phyloP scores from a whole-genome alignment of 352 stramenopile genomes.

The Pythium inflatum region DNA sequence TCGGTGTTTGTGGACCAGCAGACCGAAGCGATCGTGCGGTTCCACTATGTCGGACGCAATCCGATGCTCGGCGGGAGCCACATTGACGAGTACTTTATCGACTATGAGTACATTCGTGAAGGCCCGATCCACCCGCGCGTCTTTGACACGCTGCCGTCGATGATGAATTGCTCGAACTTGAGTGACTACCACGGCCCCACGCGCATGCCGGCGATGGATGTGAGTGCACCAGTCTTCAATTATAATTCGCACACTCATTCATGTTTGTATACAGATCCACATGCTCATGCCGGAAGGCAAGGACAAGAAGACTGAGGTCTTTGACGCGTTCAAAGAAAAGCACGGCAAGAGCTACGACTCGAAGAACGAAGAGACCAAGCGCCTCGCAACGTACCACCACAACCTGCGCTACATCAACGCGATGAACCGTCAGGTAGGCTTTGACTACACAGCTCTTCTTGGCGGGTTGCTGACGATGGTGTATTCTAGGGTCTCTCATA shows the following conservation, averaged over 20 bases:
- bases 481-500: constrained; percentile 68
- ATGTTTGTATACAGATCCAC: constrained; percentile 62
- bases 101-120: constrained; percentile 88
- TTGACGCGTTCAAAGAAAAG: constrained; percentile 64
- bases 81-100: constrained; percentile 90
- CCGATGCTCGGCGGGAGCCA: constrained; percentile 84
- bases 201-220: constrained; percentile 63
- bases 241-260: no score
- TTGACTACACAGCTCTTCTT: background rate
- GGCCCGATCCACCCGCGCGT: constrained; percentile 67
- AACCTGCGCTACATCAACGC: constrained; percentile 87
- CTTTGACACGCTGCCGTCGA: constrained; percentile 66
- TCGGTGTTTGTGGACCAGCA: constrained; percentile 84
- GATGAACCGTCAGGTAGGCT: constrained; percentile 75
- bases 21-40: constrained; percentile 76
- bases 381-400: constrained; percentile 74
- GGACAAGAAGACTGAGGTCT: constrained; percentile 56
- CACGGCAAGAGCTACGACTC: constrained; percentile 69
- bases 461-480: no score
- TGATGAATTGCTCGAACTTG: constrained; percentile 85
- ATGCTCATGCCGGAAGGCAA: constrained; percentile 80
- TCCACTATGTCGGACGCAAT: constrained; percentile 88
- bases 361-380: constrained; percentile 49
- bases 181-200: constrained; percentile 53
- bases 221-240: constrained; percentile 42